These are phyloP conservation scores for Bryum argenteum DNA, from an alignment of 225 moss, liverwort and hornwort species.

Conservation along the genomic window DNA sequence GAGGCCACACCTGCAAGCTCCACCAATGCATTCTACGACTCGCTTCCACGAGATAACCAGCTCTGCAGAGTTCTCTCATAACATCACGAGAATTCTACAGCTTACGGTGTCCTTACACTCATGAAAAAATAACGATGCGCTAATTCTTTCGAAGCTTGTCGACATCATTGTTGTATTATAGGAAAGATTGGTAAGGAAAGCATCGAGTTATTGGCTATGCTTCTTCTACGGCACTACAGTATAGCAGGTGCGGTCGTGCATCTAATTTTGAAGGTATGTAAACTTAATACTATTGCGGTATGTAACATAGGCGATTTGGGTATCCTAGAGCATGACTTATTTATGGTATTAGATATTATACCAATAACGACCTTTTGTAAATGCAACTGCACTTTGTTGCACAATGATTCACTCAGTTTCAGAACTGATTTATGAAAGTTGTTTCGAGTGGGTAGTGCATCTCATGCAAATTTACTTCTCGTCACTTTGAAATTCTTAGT, in stretches of 20 bases:
- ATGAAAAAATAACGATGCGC: neutral
- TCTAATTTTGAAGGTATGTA: constrained; percentile 19
- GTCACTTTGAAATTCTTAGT: no score
- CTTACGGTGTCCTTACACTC: neutral
- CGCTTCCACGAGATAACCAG: constrained; percentile 46
- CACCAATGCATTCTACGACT: constrained; percentile 29
- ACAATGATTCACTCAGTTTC: neutral
- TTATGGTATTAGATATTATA: constrained; percentile 2
- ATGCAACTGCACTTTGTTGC: constrained; percentile 1
- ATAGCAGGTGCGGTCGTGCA: constrained; percentile 17
- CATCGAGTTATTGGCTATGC: neutral
- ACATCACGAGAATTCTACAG: neutral
- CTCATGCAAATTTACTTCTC: no score
- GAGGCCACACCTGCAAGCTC: constrained; percentile 23
- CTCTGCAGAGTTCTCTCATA: constrained; percentile 42
- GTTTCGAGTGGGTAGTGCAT: no score
- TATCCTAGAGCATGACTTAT: neutral
- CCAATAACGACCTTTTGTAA: neutral
- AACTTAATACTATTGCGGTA: neutral
- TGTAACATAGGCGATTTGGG: neutral
- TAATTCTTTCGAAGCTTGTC: neutral
- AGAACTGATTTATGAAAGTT: neutral
- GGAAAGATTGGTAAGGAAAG: neutral
- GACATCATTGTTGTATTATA: constrained; percentile 15
- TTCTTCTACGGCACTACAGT: neutral